Conservation (phyloP, 2,329 filamentous ascomycete genomes). For the Amylocarpus encephaloides region DNA sequence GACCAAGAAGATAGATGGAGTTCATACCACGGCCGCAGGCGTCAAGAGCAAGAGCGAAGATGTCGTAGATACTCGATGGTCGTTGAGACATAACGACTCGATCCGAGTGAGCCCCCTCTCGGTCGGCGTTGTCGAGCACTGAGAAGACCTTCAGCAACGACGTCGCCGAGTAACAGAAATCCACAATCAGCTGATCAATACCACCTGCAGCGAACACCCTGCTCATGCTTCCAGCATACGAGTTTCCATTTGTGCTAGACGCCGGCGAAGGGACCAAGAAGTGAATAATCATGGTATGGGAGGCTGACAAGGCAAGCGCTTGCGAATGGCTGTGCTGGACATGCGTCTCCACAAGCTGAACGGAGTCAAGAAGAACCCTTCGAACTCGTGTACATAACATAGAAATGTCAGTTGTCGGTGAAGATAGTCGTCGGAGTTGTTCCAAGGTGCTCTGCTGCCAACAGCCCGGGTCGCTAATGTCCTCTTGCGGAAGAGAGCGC, state of each 20-base stretch:
- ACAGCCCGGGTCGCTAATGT: not conserved
- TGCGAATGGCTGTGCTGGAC: not conserved
- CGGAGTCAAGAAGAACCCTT: not conserved
- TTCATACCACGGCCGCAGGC: conserved; percentile 4
- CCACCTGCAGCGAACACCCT: not conserved
- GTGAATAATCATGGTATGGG: conserved; percentile 5
- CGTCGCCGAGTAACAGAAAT: conserved; percentile 2
- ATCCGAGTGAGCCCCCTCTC: not conserved
- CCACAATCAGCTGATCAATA: conserved; percentile 2
- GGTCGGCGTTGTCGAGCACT: not conserved
- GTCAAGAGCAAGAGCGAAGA: conserved; percentile 3
- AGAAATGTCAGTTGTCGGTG: not conserved
- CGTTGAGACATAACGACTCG: conserved; percentile 3
- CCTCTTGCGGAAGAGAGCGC: not conserved
- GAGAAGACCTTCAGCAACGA: conserved; percentile 2
- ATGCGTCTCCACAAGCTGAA: not conserved
- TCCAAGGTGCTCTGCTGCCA: not conserved
- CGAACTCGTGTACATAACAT: not conserved
- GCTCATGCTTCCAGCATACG: not conserved
- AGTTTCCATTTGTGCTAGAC: not conserved
- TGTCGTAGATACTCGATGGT: conserved; percentile 1
- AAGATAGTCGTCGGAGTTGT: not conserved
- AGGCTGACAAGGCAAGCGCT: not conserved
- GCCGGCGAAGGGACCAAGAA: not conserved
- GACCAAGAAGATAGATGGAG: conserved; percentile 4